A percentile compares a stretch with the other conserved stretches of the same genome.
These are phyloP conservation scores for Colletotrichum sp. DNA, from an alignment of 2,329 filamentous ascomycete genomes.

Conservation along the genomic window DNA sequence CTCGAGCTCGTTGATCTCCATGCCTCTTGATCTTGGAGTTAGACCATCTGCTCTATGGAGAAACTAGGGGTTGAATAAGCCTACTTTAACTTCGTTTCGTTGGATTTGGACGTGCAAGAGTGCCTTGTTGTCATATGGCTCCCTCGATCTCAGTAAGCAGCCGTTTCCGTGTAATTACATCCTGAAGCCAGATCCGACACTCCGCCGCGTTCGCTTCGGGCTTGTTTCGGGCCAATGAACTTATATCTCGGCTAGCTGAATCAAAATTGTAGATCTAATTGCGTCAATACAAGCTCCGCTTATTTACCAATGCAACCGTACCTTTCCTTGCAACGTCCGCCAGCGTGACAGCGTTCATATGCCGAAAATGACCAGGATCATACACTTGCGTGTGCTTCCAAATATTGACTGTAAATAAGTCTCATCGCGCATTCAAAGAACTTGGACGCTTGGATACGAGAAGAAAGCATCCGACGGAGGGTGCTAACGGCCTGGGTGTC, in stretches of 20 bases:
- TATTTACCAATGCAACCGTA: background rate
- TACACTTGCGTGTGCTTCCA: background rate
- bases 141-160: background rate
- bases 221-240: background rate
- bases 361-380: background rate
- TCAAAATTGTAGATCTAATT: background rate
- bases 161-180: background rate
- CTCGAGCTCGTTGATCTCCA: background rate
- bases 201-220: background rate
- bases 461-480: background rate
- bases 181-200: background rate
- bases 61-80: background rate
- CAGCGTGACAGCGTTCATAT: background rate
- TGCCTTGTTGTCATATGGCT: background rate
- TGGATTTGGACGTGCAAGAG: background rate
- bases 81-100: background rate
- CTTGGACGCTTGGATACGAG: background rate
- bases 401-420: background rate
- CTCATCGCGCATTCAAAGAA: background rate
- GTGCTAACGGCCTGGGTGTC: background rate
- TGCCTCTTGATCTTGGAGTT: background rate
- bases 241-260: background rate
- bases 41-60: background rate
- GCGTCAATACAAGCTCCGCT: background rate
- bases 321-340: background rate